Conservation (phyloP, 2,329 filamentous ascomycete species). For the Elsinoe fawcettii region DNA sequence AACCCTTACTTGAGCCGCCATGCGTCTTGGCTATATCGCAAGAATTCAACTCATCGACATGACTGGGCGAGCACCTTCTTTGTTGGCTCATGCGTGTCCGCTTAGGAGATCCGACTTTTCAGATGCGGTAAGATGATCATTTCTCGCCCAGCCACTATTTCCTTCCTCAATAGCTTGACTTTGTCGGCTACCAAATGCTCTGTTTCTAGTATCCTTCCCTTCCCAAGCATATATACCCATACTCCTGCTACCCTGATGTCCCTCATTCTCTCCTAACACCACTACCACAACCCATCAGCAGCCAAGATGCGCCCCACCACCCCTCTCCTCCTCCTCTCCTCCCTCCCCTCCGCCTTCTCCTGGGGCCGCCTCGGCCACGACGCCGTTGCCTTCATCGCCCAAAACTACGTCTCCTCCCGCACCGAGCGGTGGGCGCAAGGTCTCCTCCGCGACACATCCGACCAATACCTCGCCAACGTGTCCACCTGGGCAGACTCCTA, state of each 20-base stretch:
- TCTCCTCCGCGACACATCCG: constrained; percentile 37
- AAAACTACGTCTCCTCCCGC: constrained; percentile 38
- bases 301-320: constrained; percentile 14
- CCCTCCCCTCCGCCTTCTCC: constrained; percentile 27
- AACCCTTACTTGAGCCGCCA: neutral
- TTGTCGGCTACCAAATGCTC: neutral
- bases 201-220: neutral
- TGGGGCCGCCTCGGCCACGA: constrained; percentile 50
- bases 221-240: neutral
- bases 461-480: constrained; percentile 44
- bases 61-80: neutral
- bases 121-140: neutral
- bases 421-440: constrained; percentile 40
- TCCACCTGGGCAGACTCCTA: constrained; percentile 50
- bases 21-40: neutral
- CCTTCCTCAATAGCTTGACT: neutral
- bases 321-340: constrained; percentile 15
- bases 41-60: neutral
- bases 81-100: neutral
- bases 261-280: neutral
- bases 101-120: neutral
- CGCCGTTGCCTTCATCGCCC: constrained; percentile 48
- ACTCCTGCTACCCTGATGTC: constrained; percentile 7
- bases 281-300: neutral
- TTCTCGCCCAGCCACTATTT: neutral